Base-by-base conservation (phyloP, 2,329 filamentous ascomycete genomes). In the Cercospora citrullina region DNA sequence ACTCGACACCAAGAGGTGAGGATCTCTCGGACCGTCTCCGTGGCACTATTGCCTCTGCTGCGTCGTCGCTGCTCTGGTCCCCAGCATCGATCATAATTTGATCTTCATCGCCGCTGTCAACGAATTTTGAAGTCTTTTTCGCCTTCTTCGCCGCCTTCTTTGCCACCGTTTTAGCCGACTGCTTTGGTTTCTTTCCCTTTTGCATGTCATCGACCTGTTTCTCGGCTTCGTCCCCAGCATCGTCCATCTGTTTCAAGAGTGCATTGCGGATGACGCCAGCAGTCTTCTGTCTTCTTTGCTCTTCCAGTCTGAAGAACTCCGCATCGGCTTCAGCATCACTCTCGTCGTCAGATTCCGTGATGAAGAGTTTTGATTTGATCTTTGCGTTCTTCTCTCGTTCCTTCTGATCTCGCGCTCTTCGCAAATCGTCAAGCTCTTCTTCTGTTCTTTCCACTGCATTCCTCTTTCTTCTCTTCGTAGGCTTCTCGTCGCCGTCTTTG, bases 321-420 rank as follows among this genome's bases (percentile, higher is more conserved):
- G 77, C 83, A 79, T 91, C 87, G 66, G 87, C 87, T 58, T 93
- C 92, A 36, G 86, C 88, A 75, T 97, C 93, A n/a, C 87, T 90
- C 73, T 97, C 93, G 63, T 98, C 95, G 77, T 98, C 95, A 72
- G 91, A 93, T 42, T 90, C 89, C 67, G 90, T 87, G 61, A 99
- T 91, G 74, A 89, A 94, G 45, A 94, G 80, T 26, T 90, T 89
- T 74, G 91, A 96, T 83, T 97, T 98, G 81, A 95, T 91, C 77
- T 90, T 91, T 33, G 84, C 84, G 60, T 88, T 85, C 79, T 93
- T 93, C 75, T 94, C 92, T n/a, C 87, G 82, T 72, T 96, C 89
- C 72, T 87, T 90, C 63, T 89, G 84, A 64, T 87, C 85, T 42
- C 90, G 85, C 64, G 84, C 86, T 12, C 85, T 84, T 12, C 88